Evolutionary conservation across 2,329 filamentous ascomycete species (phyloP), one percentile per base, ranked within the genome.

Genomic region (Thielaviopsis ethacetica): DNA sequence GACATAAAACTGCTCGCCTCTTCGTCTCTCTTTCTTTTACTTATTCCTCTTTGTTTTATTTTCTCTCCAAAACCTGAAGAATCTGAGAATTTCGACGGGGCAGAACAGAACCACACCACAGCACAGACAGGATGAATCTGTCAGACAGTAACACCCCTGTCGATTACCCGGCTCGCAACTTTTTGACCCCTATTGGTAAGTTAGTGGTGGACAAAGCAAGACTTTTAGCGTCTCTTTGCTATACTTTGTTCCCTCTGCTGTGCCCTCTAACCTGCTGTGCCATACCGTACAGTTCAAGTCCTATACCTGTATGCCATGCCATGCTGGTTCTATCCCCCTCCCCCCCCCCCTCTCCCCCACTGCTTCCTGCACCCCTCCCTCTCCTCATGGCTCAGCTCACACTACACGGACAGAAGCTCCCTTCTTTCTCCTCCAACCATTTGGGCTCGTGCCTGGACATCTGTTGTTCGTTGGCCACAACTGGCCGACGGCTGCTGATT

Each of bases 171-270:
- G 30, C 44, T 53, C 50, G 38, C 38, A 41, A 72, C 62, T 77
- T 74, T 70, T 72, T 81, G 64, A 72, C 71, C 65, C 78, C 78
- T 69, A 77, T 80, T 70, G 78, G 78, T 80, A 70, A 76, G 78
- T 65, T 61, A 64, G 38, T 41, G 38, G 38, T 41, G 38, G 38
- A 41, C 38, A 13, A 41, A 41, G 38, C 4, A 13, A 41, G 3
- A 12, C 15, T 13, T 41, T 41, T 6, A 41, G 38, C 15, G 38
- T 34, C 12, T 17, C 38, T 41, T 41, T 12, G 38, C 15, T 41
- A 3, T 12, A 12, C 13, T 41, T 13, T 41, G 38, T 17, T 41
- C 26, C 26, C 9, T 27, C 26, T 4, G 26, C 9, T 41, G 38
- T 41, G 38, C 12, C 5, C 15, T 41, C 10, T 41, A 41, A 41